These are phyloP conservation scores for Cryptosporidium canis DNA, from an alignment of 169 alveolate genomes.

Conservation along the genomic window DNA sequence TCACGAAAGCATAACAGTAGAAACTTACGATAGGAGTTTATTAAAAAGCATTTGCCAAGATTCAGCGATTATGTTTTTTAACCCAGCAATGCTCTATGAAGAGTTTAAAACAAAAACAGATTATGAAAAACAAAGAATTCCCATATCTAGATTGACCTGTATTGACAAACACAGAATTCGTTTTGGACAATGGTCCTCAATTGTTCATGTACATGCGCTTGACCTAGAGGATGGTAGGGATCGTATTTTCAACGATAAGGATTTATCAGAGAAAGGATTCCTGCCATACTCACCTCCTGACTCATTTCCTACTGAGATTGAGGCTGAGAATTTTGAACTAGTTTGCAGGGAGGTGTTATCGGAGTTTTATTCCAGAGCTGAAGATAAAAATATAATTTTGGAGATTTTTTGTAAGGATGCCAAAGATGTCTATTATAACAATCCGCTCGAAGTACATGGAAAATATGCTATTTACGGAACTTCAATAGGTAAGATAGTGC, in stretches of 20 bases:
- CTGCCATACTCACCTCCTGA: slow-evolving; percentile 62
- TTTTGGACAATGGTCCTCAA: slow-evolving; percentile 69
- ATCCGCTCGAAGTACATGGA: slow-evolving; percentile 21
- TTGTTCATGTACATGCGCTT: slow-evolving; percentile 69
- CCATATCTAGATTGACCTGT: slow-evolving; percentile 41
- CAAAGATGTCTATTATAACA: slow-evolving; percentile 10
- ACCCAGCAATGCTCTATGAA: slow-evolving; percentile 65
- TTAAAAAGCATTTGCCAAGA: slow-evolving; percentile 61
- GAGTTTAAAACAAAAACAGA: slow-evolving; percentile 28
- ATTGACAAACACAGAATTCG: slow-evolving; percentile 53
- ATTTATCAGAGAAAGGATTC: background rate
- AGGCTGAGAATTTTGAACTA: slow-evolving; percentile 28
- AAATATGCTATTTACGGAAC: slow-evolving; percentile 38
- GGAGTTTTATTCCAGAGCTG: slow-evolving; percentile 9
- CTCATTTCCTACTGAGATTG: slow-evolving; percentile 33
- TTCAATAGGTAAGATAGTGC: background rate
- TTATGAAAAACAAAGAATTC: slow-evolving; percentile 39
- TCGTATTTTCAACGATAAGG: slow-evolving; percentile 2
- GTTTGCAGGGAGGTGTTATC: slow-evolving; percentile 8
- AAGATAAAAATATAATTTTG: slow-evolving; percentile 13
- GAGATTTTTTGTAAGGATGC: slow-evolving; percentile 59
- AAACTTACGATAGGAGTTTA: slow-evolving; percentile 19
- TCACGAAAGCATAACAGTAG: slow-evolving; percentile 18
- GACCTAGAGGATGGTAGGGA: slow-evolving; percentile 66
- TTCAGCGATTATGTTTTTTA: slow-evolving; percentile 28